Evolutionary conservation across 164 flowering plant species (phyloP).

Genomic region (Magnolia kwangsiensis): DNA sequence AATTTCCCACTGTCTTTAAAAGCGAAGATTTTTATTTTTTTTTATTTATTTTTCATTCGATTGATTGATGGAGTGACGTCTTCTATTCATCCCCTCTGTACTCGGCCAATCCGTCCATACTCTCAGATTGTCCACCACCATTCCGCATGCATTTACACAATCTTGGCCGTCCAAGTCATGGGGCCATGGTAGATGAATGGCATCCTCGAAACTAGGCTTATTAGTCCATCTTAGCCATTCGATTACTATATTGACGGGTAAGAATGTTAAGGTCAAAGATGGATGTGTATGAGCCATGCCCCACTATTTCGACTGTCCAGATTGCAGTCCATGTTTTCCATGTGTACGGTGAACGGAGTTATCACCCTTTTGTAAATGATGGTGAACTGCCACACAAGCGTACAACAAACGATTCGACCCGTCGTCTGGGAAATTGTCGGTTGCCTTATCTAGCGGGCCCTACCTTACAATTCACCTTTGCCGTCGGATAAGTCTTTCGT

Average conservation of each 20-base stretch:
- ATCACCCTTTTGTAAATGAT: neutral
- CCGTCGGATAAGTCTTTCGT: neutral
- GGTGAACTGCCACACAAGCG: neutral
- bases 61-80: neutral
- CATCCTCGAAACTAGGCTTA: too few relatives aligned
- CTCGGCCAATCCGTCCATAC: neutral
- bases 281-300: too few relatives aligned
- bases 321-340: neutral
- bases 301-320: neutral
- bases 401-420: neutral
- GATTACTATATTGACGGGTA: neutral
- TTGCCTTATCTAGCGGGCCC: neutral
- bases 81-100: neutral
- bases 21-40: neutral
- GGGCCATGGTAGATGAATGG: neutral
- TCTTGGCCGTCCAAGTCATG: neutral
- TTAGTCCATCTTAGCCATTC: neutral
- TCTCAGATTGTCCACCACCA: neutral
- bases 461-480: neutral
- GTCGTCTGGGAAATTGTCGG: neutral
- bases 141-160: neutral
- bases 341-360: neutral
- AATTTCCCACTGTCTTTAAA: neutral
- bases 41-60: neutral
- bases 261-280: too few relatives aligned